A percentile compares a stretch with the other conserved stretches of the same genome.
These are phyloP conservation scores for Coemansia umbellata DNA, from an alignment of 192 early-diverging fungal genomes.

Conservation along the genomic window DNA sequence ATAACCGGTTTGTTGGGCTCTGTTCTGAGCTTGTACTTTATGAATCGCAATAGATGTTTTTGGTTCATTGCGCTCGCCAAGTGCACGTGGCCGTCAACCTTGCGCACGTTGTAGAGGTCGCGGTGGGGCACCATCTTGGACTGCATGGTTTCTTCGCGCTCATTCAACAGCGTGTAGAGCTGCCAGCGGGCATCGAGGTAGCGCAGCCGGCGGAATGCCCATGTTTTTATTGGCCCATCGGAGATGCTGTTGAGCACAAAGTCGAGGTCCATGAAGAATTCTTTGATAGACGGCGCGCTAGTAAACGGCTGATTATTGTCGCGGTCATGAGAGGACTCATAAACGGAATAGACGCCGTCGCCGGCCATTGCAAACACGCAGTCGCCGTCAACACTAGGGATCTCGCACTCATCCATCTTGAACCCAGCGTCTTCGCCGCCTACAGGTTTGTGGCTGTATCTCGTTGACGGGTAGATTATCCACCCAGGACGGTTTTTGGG, in stretches of 20 bases:
- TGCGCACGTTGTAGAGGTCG: constrained; percentile 64
- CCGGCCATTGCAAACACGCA: constrained; percentile 50
- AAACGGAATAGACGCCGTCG: constrained; percentile 64
- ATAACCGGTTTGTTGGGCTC: constrained; percentile 74
- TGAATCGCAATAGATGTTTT: constrained; percentile 90
- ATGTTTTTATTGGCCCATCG: constrained; percentile 90
- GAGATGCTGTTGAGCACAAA: constrained; percentile 70
- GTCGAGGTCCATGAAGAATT: constrained; percentile 84
- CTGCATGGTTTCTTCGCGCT: constrained; percentile 90
- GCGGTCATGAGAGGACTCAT: not conserved
- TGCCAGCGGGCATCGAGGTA: constrained; percentile 92
- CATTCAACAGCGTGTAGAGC: constrained; percentile 86
- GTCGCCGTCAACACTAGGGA: constrained; percentile 1
- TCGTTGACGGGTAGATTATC: constrained; percentile 83
- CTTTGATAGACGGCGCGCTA: constrained; percentile 62
- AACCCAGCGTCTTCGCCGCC: constrained; percentile 1
- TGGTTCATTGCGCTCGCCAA: constrained; percentile 90
- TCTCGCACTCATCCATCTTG: constrained; percentile 8
- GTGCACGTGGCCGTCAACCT: constrained; percentile 94
- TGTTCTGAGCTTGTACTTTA: constrained; percentile 82
- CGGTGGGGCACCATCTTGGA: constrained; percentile 88
- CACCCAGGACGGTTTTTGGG: constrained; percentile 73
- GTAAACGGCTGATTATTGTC: constrained; percentile 30
- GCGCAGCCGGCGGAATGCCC: constrained; percentile 80
- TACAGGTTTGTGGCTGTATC: constrained; percentile 20